Base-by-base conservation (phyloP, 225 moss, liverwort and hornwort genomes). In the Asterella californica region DNA sequence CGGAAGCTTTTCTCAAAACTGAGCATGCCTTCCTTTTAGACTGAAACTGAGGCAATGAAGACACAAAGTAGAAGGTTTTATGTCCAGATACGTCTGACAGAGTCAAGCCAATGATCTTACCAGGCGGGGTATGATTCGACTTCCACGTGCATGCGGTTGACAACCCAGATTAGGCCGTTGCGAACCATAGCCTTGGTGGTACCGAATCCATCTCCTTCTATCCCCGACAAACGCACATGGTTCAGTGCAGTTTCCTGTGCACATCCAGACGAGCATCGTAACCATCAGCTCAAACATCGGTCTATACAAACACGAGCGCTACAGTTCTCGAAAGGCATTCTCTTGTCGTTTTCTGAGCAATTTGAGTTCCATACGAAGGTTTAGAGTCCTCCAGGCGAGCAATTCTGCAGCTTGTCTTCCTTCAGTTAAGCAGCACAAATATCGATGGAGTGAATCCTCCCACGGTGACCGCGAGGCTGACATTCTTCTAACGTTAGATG, bases 191-290 rank as follows among this genome's bases (percentile, higher is more conserved):
- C 82, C 36, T 80, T 83, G 27, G 86, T 86, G 1, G 86, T 83
- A 25, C 86, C 86, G 74, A 86, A 86, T 37, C 86, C 86, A 64
- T 83, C 86, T 54, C 82, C 82, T 32, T 70, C 83, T 0, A 86
- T 80, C 0, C 83, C 86, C 7, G 86, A 83, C 53, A 83, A 37
- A 33, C 79, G 52, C 10, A 86, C 86, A 74, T 86, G 86, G 78
- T 83, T 83, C 77, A 86, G 42, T 0, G 86, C 83, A 29, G 79
- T 82, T 72, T 86, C 86, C 86, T 86, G 73, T 36, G 11, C 10
- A 70, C 8, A 70, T 70, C 0, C 5, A 24, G 37, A 42, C 69
- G 42, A 42, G 48, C 6, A 48, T n/a, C n/a, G n/a, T n/a, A n/a
- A n/a, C n/a, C 42, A 42, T 42, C 42, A 42, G 42, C 3, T 2